A percentile compares a stretch with the other conserved stretches of the same genome.
Conservation (phyloP, 2,329 filamentous ascomycete genomes). For the Pseudogymnoascus pannorum region DNA sequence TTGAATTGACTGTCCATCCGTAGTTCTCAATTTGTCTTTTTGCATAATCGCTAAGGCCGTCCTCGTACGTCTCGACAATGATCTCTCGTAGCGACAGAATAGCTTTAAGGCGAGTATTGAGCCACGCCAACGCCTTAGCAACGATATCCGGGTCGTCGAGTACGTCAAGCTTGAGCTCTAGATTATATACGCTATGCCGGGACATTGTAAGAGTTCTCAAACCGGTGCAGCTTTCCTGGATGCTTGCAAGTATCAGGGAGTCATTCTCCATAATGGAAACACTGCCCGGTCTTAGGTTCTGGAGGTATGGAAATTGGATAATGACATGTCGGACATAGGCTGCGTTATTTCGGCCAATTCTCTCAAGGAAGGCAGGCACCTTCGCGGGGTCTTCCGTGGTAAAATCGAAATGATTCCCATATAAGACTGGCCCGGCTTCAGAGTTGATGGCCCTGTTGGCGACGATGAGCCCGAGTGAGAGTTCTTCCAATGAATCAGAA, state of each 20-base stretch:
- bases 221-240: conserved; percentile 17
- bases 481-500: no score
- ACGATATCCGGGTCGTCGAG: conserved; percentile 12
- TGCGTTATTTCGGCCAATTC: conserved; percentile 20
- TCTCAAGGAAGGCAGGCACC: conserved; percentile 17
- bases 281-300: conserved; percentile 10
- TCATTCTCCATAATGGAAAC: conserved; percentile 12
- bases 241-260: conserved; percentile 13
- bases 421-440: conserved; percentile 21
- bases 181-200: conserved; percentile 6
- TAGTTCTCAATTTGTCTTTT: conserved; percentile 19
- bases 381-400: not conserved
- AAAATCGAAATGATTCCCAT: conserved; percentile 22
- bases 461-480: conserved; percentile 13
- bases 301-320: conserved; percentile 17
- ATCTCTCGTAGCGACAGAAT: conserved; percentile 22
- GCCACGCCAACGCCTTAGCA: conserved; percentile 16
- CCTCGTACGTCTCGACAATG: conserved; percentile 18
- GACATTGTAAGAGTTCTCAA: conserved; percentile 17
- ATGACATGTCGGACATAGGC: conserved; percentile 16
- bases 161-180: conserved; percentile 3
- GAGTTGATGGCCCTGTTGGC: conserved; percentile 18
- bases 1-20: conserved; percentile 20
- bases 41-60: conserved; percentile 16
- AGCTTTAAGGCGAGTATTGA: conserved; percentile 20